These are phyloP conservation scores for Parachlorella kessleri DNA, from an alignment of 139 green algal species.

Conservation along the genomic window DNA sequence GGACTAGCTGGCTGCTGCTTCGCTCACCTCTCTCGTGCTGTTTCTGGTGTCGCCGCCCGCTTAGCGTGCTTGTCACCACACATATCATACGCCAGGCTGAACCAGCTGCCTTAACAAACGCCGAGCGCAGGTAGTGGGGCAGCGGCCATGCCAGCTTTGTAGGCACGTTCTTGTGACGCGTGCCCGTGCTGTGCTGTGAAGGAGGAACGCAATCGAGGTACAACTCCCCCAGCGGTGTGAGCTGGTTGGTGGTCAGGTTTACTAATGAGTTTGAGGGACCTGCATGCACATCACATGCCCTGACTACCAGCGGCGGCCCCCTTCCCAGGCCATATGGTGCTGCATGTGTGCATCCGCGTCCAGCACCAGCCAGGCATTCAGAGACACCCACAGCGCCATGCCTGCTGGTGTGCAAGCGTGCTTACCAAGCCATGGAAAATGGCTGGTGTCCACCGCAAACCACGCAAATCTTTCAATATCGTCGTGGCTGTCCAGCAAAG, in stretches of 20 bases:
- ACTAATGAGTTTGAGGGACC: constrained; percentile 16
- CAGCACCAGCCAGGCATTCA: neutral
- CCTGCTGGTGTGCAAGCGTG: no score
- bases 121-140: no score
- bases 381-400: neutral
- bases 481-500: neutral
- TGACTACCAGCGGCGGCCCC: neutral
- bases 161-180: no score
- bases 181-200: neutral
- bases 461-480: constrained; percentile 1
- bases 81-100: no score
- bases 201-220: neutral
- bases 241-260: neutral
- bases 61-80: no score
- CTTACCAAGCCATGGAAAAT: constrained; percentile 15
- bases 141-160: no score
- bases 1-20: neutral
- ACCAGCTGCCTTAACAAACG: no score
- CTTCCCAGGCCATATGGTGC: no score
- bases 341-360: neutral
- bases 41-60: no score
- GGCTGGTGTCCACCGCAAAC: constrained; percentile 6
- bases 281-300: neutral
- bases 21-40: no score
- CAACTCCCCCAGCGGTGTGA: constrained; percentile 6